These are phyloP conservation scores for Amanita inopinata DNA, from an alignment of 768 basidiomycete species.

Conservation along the genomic window DNA sequence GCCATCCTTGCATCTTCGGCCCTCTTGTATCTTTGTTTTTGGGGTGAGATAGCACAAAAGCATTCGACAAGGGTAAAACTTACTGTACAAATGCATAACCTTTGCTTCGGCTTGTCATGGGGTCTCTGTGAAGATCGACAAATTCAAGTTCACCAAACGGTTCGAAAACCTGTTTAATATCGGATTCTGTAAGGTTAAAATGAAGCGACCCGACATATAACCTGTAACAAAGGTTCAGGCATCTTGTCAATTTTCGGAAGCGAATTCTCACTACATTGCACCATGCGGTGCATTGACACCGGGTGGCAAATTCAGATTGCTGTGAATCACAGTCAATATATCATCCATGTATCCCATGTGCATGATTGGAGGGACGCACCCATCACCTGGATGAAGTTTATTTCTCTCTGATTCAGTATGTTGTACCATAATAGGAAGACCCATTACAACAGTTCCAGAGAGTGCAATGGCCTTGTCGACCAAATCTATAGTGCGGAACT, in stretches of 20 bases:
- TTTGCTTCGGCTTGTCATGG: conserved; percentile 90
- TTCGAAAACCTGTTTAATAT: conserved; percentile 98
- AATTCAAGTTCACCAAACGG: conserved; percentile 98
- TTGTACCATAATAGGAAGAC: conserved; percentile 93
- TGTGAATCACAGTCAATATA: conserved; percentile 21
- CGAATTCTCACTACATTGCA: conserved; percentile 66
- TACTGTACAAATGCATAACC: conserved; percentile 98
- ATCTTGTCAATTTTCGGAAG: conserved; percentile 1
- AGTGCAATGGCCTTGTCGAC: conserved; percentile 87
- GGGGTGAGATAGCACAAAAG: not conserved
- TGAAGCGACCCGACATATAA: conserved; percentile 96
- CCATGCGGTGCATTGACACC: conserved; percentile 76
- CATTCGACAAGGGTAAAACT: conserved; percentile 17
- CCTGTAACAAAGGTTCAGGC: conserved; percentile 28
- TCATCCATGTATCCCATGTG: not conserved
- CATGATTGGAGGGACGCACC: conserved; percentile 36
- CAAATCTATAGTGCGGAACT: conserved; percentile 83
- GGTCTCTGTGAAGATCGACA: conserved; percentile 95
- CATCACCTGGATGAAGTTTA: conserved; percentile 79
- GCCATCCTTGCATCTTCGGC: conserved; percentile 95
- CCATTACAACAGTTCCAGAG: conserved; percentile 95
- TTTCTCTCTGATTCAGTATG: conserved; percentile 96
- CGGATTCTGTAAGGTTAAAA: conserved; percentile 93
- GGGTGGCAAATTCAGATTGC: conserved; percentile 75
- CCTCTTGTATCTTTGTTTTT: conserved; percentile 61